A percentile compares a stretch with the other conserved stretches of the same genome.
These are phyloP conservation scores for Geotrichum candidum DNA, from an alignment of 1,139 yeast species.

Conservation along the genomic window DNA sequence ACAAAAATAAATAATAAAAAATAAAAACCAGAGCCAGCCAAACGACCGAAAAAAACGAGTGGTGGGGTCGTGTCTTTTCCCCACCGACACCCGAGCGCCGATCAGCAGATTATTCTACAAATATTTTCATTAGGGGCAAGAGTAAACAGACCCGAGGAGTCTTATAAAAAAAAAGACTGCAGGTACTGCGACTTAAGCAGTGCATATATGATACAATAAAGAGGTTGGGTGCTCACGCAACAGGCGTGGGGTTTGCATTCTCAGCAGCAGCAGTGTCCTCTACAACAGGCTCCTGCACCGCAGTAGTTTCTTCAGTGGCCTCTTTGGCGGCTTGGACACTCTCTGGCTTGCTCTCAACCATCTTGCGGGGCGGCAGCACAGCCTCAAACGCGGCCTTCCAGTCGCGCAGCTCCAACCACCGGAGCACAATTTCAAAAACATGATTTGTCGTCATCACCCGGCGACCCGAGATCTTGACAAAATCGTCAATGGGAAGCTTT, in stretches of 20 bases:
- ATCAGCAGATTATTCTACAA: background rate
- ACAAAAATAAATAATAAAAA: background rate
- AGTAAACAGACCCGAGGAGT: background rate
- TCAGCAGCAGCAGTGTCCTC: conserved; percentile 10
- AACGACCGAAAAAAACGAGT: background rate
- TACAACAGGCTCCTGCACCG: background rate
- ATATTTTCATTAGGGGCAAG: background rate
- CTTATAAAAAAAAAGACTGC: background rate
- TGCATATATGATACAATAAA: background rate
- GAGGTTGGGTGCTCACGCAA: background rate
- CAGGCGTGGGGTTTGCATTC: conserved; percentile 1
- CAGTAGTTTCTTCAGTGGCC: background rate
- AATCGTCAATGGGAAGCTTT: conserved; percentile 82
- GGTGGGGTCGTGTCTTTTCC: background rate
- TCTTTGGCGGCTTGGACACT: background rate
- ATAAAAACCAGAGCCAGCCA: background rate
- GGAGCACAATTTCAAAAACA: conserved; percentile 77
- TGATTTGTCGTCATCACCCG: conserved; percentile 90
- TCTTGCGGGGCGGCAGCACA: conserved; percentile 77
- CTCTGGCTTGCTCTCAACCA: conserved; percentile 27
- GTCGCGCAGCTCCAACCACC: conserved; percentile 70
- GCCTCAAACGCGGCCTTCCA: conserved; percentile 85
- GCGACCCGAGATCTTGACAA: conserved; percentile 74
- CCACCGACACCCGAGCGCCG: background rate
- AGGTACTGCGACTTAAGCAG: background rate